A percentile compares a stretch with the other conserved stretches of the same genome.
Evolutionary conservation across 345 rosid species (phyloP).

Genomic region (Raphanus sativus): DNA sequence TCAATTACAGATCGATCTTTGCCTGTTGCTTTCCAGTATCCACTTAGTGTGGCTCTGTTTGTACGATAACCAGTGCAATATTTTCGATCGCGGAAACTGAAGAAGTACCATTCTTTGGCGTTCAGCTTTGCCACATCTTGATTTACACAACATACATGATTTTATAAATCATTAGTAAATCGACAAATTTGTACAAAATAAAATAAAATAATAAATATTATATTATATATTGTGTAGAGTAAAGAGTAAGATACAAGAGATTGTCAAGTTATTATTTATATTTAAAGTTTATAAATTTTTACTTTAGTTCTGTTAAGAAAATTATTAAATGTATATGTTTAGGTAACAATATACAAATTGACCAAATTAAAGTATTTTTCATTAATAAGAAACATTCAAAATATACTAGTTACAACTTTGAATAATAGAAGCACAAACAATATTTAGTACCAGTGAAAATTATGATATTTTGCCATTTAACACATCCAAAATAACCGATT

Average conservation of each 20-base stretch:
- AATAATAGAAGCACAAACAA: not conserved
- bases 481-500: not conserved
- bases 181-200: not conserved
- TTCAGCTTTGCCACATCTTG: conserved; percentile 93
- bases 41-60: conserved; percentile 76
- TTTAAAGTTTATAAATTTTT: not conserved
- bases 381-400: not conserved
- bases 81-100: conserved; percentile 89
- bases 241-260: not conserved
- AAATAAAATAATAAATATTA: not conserved
- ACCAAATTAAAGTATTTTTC: not conserved
- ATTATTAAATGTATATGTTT: not conserved
- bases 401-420: not conserved
- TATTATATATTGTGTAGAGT: not conserved
- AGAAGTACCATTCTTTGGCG: conserved; percentile 95
- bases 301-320: not conserved
- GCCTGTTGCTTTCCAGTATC: conserved; percentile 99
- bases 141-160: not conserved
- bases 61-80: conserved; percentile 91
- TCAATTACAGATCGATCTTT: conserved; percentile 87
- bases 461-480: not conserved
- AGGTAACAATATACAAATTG: not conserved
- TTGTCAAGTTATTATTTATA: not conserved
- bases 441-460: not conserved
- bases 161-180: conserved; percentile 1